These are phyloP conservation scores for Colletotrichum higginsianum DNA, from an alignment of 2,329 filamentous ascomycete genomes.

Conservation along the genomic window DNA sequence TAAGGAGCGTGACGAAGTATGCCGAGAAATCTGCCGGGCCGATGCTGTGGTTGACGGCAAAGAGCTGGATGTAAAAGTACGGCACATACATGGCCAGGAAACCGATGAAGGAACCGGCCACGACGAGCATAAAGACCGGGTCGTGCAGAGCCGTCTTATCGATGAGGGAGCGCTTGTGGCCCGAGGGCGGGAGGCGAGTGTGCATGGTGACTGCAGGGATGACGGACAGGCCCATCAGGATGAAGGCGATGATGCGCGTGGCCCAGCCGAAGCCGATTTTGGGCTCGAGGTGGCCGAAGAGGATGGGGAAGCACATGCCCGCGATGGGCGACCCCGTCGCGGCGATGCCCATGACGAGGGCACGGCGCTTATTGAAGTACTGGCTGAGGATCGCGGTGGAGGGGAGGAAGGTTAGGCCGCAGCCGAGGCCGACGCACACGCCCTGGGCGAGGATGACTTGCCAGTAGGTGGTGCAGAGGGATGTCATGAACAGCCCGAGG, in stretches of 20 bases:
- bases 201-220: slow-evolving; percentile 58
- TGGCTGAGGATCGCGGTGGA: slow-evolving; percentile 55
- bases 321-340: slow-evolving; percentile 55
- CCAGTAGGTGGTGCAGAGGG: slow-evolving; percentile 61
- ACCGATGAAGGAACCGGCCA: slow-evolving; percentile 54
- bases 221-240: slow-evolving; percentile 57
- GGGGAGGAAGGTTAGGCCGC: slow-evolving; percentile 54
- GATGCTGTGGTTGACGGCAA: slow-evolving; percentile 57
- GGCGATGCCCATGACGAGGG: slow-evolving; percentile 52
- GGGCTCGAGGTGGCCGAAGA: slow-evolving; percentile 60
- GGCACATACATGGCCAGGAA: slow-evolving; percentile 64
- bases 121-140: slow-evolving; percentile 55
- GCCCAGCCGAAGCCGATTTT: slow-evolving; percentile 70
- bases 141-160: slow-evolving; percentile 57
- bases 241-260: slow-evolving; percentile 60
- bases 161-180: slow-evolving; percentile 50
- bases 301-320: slow-evolving; percentile 58
- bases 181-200: slow-evolving; percentile 51
- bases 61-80: slow-evolving; percentile 64
- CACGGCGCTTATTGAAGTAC: slow-evolving; percentile 56
- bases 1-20: slow-evolving; percentile 61
- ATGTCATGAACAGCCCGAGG: slow-evolving; percentile 61
- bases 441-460: slow-evolving; percentile 58
- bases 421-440: slow-evolving; percentile 56
- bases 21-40: slow-evolving; percentile 52